Percentiles rank a stretch among this genome's conserved stretches.
These are phyloP conservation scores for Euphrasia arctica DNA, from an alignment of 305 asterid genomes.

Conservation along the genomic window DNA sequence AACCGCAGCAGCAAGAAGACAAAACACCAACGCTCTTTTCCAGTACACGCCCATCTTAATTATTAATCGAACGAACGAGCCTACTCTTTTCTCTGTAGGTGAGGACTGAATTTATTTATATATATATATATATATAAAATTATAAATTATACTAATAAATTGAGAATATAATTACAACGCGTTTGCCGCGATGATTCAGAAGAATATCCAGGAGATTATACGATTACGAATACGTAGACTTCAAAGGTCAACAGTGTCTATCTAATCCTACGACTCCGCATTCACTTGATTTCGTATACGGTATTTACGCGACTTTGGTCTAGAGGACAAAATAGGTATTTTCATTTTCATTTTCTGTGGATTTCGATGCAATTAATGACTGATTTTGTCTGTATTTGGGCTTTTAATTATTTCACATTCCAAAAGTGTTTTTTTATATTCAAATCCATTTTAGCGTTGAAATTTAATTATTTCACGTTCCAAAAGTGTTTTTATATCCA, in stretches of 20 bases:
- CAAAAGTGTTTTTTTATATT: too few species aligned
- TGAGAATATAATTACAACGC: background rate
- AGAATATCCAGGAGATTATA: slow-evolving; percentile 33
- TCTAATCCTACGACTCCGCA: slow-evolving; percentile 10
- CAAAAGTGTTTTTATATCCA: too few species aligned
- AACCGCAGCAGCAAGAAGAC: slow-evolving; percentile 33
- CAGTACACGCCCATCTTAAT: slow-evolving; percentile 29
- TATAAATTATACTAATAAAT: too few species aligned
- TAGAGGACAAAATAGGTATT: too few species aligned
- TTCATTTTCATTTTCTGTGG: background rate
- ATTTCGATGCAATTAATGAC: slow-evolving; percentile 6
- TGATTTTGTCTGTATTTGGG: too few species aligned
- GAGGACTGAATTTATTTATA: background rate
- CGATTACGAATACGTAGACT: background rate
- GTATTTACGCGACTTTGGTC: too few species aligned
- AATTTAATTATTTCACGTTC: too few species aligned
- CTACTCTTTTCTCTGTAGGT: background rate
- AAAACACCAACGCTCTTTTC: slow-evolving; percentile 17
- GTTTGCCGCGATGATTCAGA: background rate
- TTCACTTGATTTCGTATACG: background rate
- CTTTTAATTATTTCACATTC: too few species aligned
- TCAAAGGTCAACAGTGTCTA: slow-evolving; percentile 20
- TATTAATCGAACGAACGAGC: slow-evolving; percentile 1
- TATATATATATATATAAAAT: background rate
- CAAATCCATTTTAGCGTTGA: too few species aligned